Evolutionary conservation across 2,329 filamentous ascomycete genomes (phyloP), one percentile per base, ranked within the genome.

Genomic region (Akanthomyces uredinophilus): DNA sequence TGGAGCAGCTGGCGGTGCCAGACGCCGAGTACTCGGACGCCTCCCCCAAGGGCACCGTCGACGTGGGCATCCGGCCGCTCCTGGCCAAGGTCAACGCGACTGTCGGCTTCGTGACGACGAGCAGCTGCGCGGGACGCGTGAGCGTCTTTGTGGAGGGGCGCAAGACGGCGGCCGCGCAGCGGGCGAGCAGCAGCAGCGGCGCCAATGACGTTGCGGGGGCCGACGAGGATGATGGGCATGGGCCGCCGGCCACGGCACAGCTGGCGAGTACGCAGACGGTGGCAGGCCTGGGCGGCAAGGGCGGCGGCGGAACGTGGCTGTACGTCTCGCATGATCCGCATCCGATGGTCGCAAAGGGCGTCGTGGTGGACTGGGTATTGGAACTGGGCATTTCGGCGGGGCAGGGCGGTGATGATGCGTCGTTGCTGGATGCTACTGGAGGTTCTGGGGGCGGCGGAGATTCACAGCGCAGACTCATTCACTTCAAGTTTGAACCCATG

Each of bases 401-500:
- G 14, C 16, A 32, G 6, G 37, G 43, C 24, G 52, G 43, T 35
- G 52, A 51, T 24, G 39, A 39, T 37, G n/a, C 24, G 13, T 47
- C 51, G 37, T 11, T 43, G 10, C 4, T 73, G 68, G 53, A 71
- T 44, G 57, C 46, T 22, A 66, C 66, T 32, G 65, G 66, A 51
- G 64, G 60, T 35, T 62, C 60, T 39, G 57, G 62, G 10, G 63
- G 61, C 11, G 63, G 63, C 4, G 64, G 64, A 43, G 72, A 65
- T 60, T 69, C 67, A 57, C 71, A 72, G 61, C 74, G 76, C 69
- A 79, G 83, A 70, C 75, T 84, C 73, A 81, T 96, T 56, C 91
- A 94, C 74, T 90, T 96, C 77, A 95, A 96, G 74, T 97, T 96
- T 71, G 93, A 97, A 73, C 92, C 93, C 5, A 92, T 97, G 92